Base-by-base conservation (phyloP, 2,329 filamentous ascomycete genomes). In the Cadophora malorum region DNA sequence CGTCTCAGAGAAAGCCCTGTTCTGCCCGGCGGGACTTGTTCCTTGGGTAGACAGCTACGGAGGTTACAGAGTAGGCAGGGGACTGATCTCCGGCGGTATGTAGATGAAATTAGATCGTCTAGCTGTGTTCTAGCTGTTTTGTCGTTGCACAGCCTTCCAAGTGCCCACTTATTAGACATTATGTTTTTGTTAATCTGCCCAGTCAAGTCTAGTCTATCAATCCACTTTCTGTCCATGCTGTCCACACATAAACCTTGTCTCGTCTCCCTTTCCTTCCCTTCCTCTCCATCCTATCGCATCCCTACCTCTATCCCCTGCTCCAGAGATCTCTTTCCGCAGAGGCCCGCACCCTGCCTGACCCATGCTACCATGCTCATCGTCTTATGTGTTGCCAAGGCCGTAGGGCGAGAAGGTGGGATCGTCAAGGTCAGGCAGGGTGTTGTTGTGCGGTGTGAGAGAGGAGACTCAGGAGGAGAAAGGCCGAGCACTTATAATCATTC, bases 341-440 rank as follows among this genome's bases (percentile, higher is more conserved):
- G 55, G 33, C 55, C 55, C 55, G 55, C 33, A 33, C 52, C 52
- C 25, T 55, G 25, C 19, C 23, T 25, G 23, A 16, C 41, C 41
- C 12, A 45, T 38, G 35, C 35, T 38, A 31, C 33, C 33, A 58
- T 38, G 16, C 19, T 58, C 16, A n/a, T 38, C 55, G 55, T 58
- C 55, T 58, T 35, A 58, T 41, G 28, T 58, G 19, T 56, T 12
- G 28, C 53, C 53, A 56, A 56, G 53, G 53, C 53, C 19, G n/a
- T 58, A 58, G 38, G 55, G 55, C 55, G n/a, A 58, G 28, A 23
- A n/a, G 31, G 31, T 58, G 55, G 55, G 55, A 38, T 58, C 55
- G 55, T n/a, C 45, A 19, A 49, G 9, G 45, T 21, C 45, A 49
- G 33, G 16, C 28, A 56, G 31, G 31, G 53, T 21, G 28, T n/a